phyloP scores from a whole-genome alignment of 1,284 basidiomycete genomes.

The Paramarasmius palmivorus region DNA sequence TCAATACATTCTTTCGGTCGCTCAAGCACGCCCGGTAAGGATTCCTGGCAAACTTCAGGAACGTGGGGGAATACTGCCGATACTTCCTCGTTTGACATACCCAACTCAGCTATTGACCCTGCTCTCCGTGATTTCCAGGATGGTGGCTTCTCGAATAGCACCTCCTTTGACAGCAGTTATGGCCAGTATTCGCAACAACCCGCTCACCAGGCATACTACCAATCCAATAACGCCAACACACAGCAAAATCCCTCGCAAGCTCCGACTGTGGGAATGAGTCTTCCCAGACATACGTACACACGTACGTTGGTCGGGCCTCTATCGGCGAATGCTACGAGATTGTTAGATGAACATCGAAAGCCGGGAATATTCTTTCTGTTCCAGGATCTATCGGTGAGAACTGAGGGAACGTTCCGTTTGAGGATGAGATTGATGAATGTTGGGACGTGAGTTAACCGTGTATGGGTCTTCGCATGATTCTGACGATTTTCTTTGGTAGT shows the following conservation, averaged over 20 bases:
- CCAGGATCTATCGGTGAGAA: slow-evolving; percentile 85
- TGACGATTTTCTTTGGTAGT: slow-evolving; percentile 33
- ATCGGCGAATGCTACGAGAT: slow-evolving; percentile 79
- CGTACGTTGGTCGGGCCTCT: slow-evolving; percentile 88
- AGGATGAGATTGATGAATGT: slow-evolving; percentile 83
- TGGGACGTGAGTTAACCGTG: slow-evolving; percentile 64
- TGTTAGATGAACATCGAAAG: slow-evolving; percentile 81
- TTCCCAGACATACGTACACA: slow-evolving; percentile 71
- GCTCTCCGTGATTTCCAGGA: slow-evolving; percentile 1
- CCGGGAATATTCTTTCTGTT: slow-evolving; percentile 88
- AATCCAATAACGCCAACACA: slow-evolving; percentile 17
- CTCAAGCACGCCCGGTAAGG: neutral
- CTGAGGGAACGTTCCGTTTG: slow-evolving; percentile 81
- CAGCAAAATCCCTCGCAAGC: slow-evolving; percentile 38
- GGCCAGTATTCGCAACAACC: neutral
- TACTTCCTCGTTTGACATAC: neutral
- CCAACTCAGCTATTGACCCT: neutral
- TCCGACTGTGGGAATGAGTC: slow-evolving; percentile 8
- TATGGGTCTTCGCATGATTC: slow-evolving; percentile 20
- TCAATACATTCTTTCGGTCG: slow-evolving; percentile 50
- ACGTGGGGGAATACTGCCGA: neutral
- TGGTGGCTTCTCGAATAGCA: neutral
- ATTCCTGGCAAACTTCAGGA: neutral
- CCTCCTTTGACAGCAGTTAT: neutral
- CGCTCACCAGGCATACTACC: slow-evolving; percentile 4